These are phyloP conservation scores for Arachis stenosperma DNA, from an alignment of 306 rosid species.

Conservation along the genomic window DNA sequence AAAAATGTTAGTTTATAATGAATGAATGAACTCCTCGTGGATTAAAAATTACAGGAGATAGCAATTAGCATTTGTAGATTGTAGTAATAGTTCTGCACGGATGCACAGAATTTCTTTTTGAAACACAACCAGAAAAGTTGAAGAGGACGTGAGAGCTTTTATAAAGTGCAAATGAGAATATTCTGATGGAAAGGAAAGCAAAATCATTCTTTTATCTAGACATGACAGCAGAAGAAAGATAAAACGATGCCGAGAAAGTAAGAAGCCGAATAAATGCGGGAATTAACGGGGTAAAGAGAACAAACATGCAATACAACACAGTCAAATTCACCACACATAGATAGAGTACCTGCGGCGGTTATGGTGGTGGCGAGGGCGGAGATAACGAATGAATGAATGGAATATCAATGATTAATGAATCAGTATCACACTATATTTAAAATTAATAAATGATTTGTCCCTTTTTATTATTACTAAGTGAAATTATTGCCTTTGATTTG, in stretches of 20 bases:
- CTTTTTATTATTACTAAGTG: not conserved
- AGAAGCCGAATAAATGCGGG: not conserved
- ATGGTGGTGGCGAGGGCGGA: not conserved
- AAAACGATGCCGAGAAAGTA: not conserved
- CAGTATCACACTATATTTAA: too few species aligned
- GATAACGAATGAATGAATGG: not conserved
- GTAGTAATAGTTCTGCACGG: not conserved
- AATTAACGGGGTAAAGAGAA: not conserved
- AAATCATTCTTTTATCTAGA: not conserved
- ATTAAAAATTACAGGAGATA: not conserved
- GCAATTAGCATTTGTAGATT: not conserved
- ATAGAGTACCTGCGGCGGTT: too few species aligned
- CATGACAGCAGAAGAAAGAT: not conserved
- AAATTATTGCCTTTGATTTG: not conserved
- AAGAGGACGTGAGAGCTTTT: not conserved
- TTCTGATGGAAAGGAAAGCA: not conserved
- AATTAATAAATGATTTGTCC: too few species aligned
- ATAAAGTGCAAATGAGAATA: constrained; percentile 4
- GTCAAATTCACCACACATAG: not conserved
- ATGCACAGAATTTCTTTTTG: constrained; percentile 3
- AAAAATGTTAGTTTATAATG: not conserved
- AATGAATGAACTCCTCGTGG: not conserved
- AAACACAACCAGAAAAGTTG: not conserved
- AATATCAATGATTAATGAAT: too few species aligned
- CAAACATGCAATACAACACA: constrained; percentile 1